Conservation (phyloP, 1,139 yeast genomes). For the Yamadazyma kanchanaburiensis region DNA sequence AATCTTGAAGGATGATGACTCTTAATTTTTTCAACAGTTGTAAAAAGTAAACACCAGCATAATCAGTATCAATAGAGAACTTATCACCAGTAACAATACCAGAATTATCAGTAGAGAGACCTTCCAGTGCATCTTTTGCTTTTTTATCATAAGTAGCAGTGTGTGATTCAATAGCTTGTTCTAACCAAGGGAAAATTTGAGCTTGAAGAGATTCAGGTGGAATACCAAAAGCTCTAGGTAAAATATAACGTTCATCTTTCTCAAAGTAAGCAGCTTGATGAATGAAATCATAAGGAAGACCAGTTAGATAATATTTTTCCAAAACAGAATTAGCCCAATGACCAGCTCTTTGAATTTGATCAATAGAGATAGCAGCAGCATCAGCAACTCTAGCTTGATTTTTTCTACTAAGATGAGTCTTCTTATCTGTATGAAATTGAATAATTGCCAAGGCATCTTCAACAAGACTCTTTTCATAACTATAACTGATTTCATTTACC, state of each 20-base stretch:
- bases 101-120: not conserved
- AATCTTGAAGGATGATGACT: not conserved
- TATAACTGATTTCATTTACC: not conserved
- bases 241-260: constrained; percentile 2
- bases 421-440: not conserved
- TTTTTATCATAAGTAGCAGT: not conserved
- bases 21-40: not conserved
- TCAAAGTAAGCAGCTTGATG: constrained; percentile 4
- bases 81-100: too few relatives aligned
- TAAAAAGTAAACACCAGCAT: not conserved
- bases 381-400: constrained; percentile 4
- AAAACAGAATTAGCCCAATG: constrained; percentile 3
- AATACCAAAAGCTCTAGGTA: constrained; percentile 2
- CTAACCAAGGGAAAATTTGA: constrained; percentile 9
- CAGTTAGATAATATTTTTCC: constrained; percentile 1
- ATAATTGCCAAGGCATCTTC: not conserved
- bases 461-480: not conserved
- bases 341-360: constrained; percentile 6
- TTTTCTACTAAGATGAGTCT: constrained; percentile 4
- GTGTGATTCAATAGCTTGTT: constrained; percentile 1
- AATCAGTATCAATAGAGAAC: too few relatives aligned
- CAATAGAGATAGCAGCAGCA: constrained; percentile 2
- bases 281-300: constrained; percentile 4
- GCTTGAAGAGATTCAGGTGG: constrained; percentile 4
- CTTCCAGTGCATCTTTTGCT: not conserved